Evolutionary conservation across 805 yeast genomes (phyloP), one percentile per base, ranked within the genome.

Genomic region (Teunomyces cretensis): DNA sequence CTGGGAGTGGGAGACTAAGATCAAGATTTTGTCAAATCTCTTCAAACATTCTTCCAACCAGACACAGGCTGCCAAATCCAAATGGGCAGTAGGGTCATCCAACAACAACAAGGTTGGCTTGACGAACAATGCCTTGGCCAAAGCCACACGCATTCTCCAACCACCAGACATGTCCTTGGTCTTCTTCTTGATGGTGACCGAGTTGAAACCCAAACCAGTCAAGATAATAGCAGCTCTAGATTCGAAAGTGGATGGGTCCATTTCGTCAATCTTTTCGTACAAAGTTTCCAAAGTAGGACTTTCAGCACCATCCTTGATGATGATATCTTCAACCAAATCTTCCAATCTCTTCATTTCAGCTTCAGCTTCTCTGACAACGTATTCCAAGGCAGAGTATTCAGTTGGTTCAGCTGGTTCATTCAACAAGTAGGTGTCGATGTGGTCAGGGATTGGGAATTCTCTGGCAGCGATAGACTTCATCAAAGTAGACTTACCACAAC

Each of bases 91-190:
- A 61, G 99, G 99, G 72, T 94, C 99, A 76, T 94, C 99, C 68
- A 94, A 82, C 59, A 94, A 75, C 63, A 94, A 77, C 58, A 94
- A 74, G 42, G 98, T 91, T 64, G 99, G 99, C 78, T 94, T 92
- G 56, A 94, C 98, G 77, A 94, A 94, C 58, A 94, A 79, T 26
- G 99, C 99, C 74, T 94, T 94, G 49, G 97, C 96, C 51, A 94
- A 78, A 37, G 99, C 98, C 51, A 94, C 99, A 76, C 99, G 89
- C 99, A 94, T 94, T 78, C 90, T 90, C 99, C 99, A 94, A 68
- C 99, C 99, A 81, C 99, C 99, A 64, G 97, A 89, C 99, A 94
- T 94, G 65, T 94, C 98, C 72, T 89, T 91, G 61, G 99, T 94
- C 74, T 84, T 86, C 80, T 94, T 94, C 65, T 80, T 78, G 62